Evolutionary conservation across 2,329 filamentous ascomycete species (phyloP).

Genomic region (Diaporthe vaccinii): DNA sequence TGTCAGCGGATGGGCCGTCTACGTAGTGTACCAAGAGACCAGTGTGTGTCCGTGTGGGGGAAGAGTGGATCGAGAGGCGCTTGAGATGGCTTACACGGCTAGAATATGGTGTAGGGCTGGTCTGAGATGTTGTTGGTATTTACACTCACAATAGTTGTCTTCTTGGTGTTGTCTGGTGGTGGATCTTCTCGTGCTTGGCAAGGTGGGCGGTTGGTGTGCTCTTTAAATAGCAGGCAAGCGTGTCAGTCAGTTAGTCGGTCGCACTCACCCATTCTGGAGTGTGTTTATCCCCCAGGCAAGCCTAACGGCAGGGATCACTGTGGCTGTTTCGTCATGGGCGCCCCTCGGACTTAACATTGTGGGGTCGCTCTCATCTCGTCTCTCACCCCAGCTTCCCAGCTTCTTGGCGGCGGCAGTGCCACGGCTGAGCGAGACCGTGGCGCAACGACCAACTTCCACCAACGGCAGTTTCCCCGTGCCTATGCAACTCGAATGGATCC

Average conservation of each 20-base stretch:
- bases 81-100: background rate
- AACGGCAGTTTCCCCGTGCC: background rate
- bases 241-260: background rate
- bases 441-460: background rate
- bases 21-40: background rate
- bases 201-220: background rate
- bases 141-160: background rate
- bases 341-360: background rate
- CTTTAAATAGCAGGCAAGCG: slow-evolving; percentile 1
- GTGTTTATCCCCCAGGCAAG: background rate
- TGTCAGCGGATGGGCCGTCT: slow-evolving; percentile 6
- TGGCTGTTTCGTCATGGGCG: slow-evolving; percentile 17
- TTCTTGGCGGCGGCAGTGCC: slow-evolving; percentile 24
- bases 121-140: background rate
- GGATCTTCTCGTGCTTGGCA: background rate
- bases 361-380: background rate
- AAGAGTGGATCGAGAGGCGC: background rate
- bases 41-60: background rate
- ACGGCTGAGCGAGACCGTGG: background rate
- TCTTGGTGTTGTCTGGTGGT: background rate
- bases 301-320: background rate
- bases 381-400: background rate
- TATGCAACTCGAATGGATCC: too few relatives aligned
- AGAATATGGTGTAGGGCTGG: background rate
- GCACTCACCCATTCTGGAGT: background rate